A percentile compares a stretch with the other conserved stretches of the same genome.
Conservation (phyloP, 345 rosid species). For the Draba incana region DNA sequence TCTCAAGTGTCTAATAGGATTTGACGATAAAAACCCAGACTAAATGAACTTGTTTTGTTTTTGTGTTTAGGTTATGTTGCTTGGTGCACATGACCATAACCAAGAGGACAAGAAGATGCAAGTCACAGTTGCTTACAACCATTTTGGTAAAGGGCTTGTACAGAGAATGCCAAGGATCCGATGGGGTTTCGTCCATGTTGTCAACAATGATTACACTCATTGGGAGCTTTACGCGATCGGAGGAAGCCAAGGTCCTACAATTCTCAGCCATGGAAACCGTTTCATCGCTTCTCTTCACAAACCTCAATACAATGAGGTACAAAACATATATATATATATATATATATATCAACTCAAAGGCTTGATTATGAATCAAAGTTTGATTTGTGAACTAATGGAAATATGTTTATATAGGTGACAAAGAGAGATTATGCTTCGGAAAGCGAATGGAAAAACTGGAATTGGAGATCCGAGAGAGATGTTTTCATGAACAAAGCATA, state of each 20-base stretch:
- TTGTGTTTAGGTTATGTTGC: slow-evolving; percentile 59
- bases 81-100: slow-evolving; percentile 59
- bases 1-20: too few species aligned
- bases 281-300: slow-evolving; percentile 62
- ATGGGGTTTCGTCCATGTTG: slow-evolving; percentile 76
- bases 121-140: slow-evolving; percentile 73
- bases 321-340: slow-evolving; percentile 28
- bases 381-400: slow-evolving; percentile 2
- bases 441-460: slow-evolving; percentile 64
- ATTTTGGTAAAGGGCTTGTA: slow-evolving; percentile 70
- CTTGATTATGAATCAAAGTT: slow-evolving; percentile 11
- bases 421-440: slow-evolving; percentile 55
- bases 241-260: slow-evolving; percentile 67
- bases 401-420: slow-evolving; percentile 48
- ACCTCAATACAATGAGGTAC: slow-evolving; percentile 51
- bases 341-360: not conserved
- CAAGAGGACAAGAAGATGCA: slow-evolving; percentile 54
- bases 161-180: slow-evolving; percentile 85
- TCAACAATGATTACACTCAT: slow-evolving; percentile 77
- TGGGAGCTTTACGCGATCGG: slow-evolving; percentile 82
- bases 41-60: not conserved
- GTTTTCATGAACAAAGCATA: slow-evolving; percentile 58
- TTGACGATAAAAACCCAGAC: not conserved
- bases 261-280: slow-evolving; percentile 75
- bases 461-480: slow-evolving; percentile 72